phyloP scores from a whole-genome alignment of 2,329 filamentous ascomycete species.

The Nothophoma quercina region DNA sequence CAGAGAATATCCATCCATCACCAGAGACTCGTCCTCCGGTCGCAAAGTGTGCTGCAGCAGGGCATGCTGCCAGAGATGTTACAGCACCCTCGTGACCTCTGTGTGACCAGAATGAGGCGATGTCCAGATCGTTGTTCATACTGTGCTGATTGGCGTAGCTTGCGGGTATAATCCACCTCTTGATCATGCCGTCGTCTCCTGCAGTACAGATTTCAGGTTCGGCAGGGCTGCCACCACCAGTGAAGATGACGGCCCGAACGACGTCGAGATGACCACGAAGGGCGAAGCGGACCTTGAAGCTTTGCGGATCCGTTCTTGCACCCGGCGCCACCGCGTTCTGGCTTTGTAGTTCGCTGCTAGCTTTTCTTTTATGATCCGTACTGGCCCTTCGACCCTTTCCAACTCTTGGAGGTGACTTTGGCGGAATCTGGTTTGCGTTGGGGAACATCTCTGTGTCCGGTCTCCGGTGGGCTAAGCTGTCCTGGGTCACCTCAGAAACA shows the following conservation, averaged over 20 bases:
- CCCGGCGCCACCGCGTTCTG: conserved; percentile 53
- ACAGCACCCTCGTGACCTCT: conserved; percentile 92
- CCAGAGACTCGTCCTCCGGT: conserved; percentile 87
- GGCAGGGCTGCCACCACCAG: conserved; percentile 90
- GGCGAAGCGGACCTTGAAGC: conserved; percentile 92
- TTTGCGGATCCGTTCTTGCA: conserved; percentile 71
- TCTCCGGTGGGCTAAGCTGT: conserved; percentile 64
- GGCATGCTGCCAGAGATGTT: conserved; percentile 85
- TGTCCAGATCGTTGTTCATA: conserved; percentile 81
- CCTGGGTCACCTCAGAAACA: conserved; percentile 64
- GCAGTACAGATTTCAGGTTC: conserved; percentile 97
- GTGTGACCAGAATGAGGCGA: conserved; percentile 93
- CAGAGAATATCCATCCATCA: conserved; percentile 98
- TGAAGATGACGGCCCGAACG: conserved; percentile 94
- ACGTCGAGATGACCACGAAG: conserved; percentile 92
- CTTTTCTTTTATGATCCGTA: conserved; percentile 67
- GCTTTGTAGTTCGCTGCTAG: conserved; percentile 70
- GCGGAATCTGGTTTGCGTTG: conserved; percentile 75
- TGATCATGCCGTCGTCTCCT: conserved; percentile 94
- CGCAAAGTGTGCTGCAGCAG: conserved; percentile 84
- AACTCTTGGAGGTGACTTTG: conserved; percentile 78
- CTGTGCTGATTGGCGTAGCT: conserved; percentile 71
- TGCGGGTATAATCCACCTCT: conserved; percentile 92
- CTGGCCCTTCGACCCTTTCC: conserved; percentile 77
- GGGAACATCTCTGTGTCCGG: conserved; percentile 91